Conservation (phyloP, 495 filamentous ascomycete species). For the Elasticomyces elasticus region DNA sequence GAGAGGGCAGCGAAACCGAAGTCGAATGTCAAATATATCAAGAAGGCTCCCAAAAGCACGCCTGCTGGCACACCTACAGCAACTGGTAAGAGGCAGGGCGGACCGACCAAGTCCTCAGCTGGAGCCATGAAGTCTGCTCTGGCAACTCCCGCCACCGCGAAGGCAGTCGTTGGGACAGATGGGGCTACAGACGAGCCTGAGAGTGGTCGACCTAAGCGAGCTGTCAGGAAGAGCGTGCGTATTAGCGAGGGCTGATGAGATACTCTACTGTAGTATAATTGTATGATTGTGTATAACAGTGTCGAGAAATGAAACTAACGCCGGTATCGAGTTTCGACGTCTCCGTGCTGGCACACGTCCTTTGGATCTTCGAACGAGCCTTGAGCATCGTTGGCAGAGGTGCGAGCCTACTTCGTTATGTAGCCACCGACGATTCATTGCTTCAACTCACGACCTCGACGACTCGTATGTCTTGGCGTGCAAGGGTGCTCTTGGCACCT, state of each 20-base stretch:
- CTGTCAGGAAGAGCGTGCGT: constrained; percentile 18
- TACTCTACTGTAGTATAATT: not conserved
- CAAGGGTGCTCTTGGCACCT: too few species aligned
- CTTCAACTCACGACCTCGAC: too few species aligned
- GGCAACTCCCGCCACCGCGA: not conserved
- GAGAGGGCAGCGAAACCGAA: not conserved
- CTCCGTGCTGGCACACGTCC: too few species aligned
- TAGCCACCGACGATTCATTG: too few species aligned
- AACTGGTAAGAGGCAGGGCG: constrained; percentile 6
- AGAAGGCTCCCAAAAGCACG: not conserved
- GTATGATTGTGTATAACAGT: not conserved
- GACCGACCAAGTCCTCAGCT: not conserved
- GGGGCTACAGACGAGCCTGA: constrained; percentile 5
- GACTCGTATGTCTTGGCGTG: too few species aligned
- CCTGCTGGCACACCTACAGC: not conserved
- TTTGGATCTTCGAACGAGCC: too few species aligned
- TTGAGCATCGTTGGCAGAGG: too few species aligned
- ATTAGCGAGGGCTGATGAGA: constrained; percentile 17
- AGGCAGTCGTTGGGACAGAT: not conserved
- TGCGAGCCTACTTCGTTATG: too few species aligned
- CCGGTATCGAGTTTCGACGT: too few species aligned
- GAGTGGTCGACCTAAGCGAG: constrained; percentile 13
- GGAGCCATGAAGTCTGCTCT: not conserved
- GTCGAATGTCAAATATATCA: constrained; percentile 16
- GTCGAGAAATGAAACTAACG: too few species aligned